Percentiles rank a stretch among this genome's conserved stretches.
phyloP scores from a whole-genome alignment of 352 stramenopile species.

The Globisporangium spiculum region DNA sequence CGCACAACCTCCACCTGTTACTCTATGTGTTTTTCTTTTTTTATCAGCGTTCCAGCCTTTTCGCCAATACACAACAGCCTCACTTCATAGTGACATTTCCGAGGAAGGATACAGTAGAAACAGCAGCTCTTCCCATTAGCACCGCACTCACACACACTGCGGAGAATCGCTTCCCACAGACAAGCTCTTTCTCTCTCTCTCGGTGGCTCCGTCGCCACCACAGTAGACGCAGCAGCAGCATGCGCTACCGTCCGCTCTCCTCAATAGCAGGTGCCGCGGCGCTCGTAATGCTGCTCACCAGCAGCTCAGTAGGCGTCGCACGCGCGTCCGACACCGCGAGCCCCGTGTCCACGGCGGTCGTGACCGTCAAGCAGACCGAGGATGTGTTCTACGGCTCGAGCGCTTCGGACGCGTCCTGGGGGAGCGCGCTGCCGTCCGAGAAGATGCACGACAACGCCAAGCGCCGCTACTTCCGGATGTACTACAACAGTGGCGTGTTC shows the following conservation, averaged over 20 bases:
- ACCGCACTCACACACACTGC: not conserved
- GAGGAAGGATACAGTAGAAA: not conserved
- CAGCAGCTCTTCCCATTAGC: not conserved
- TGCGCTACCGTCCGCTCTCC: not conserved
- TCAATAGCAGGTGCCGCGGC: not conserved
- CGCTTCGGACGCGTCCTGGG: slow-evolving; percentile 48
- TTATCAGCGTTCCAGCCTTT: not conserved
- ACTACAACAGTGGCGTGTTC: slow-evolving; percentile 44
- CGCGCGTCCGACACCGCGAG: slow-evolving; percentile 30
- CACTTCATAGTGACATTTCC: not conserved
- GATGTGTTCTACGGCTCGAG: slow-evolving; percentile 57
- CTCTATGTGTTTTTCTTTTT: not conserved
- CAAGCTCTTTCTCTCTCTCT: not conserved
- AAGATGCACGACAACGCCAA: slow-evolving; percentile 37
- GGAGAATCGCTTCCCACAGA: not conserved
- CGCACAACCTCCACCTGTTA: not conserved
- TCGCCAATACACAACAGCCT: not conserved
- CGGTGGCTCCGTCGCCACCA: not conserved
- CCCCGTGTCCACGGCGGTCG: slow-evolving; percentile 44
- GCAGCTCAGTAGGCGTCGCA: not conserved
- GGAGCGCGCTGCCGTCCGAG: slow-evolving; percentile 44
- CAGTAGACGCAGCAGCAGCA: not conserved
- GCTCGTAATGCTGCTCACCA: not conserved
- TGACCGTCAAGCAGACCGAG: slow-evolving; percentile 58
- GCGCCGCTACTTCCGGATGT: slow-evolving; percentile 45